A percentile compares a stretch with the other conserved stretches of the same genome.
Evolutionary conservation across 2,329 filamentous ascomycete species (phyloP).

Genomic region (Cladosporium austrohemisphaericum): DNA sequence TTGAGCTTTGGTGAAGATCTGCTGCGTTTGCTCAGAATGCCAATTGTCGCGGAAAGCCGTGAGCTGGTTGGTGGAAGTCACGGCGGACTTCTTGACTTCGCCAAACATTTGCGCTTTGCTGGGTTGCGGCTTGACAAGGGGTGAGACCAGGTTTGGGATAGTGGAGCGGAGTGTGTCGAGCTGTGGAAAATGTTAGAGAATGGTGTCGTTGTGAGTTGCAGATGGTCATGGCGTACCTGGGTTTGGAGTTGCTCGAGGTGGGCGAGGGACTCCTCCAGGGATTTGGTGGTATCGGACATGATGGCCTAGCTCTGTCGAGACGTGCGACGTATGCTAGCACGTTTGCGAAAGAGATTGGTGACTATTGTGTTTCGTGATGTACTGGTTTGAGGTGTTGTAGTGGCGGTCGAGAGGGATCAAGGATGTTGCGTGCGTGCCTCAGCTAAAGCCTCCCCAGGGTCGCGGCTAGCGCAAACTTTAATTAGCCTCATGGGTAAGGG

Average conservation of each 20-base stretch:
- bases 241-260: slow-evolving; percentile 43
- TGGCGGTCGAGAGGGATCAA: too few relatives aligned
- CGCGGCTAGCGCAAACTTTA: too few relatives aligned
- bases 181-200: slow-evolving; percentile 28
- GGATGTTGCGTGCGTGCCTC: too few relatives aligned
- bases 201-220: not conserved
- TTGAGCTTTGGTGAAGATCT: slow-evolving; percentile 33
- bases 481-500: too few relatives aligned
- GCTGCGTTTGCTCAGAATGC: slow-evolving; percentile 36
- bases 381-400: too few relatives aligned
- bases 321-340: too few relatives aligned
- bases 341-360: too few relatives aligned
- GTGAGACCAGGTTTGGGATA: slow-evolving; percentile 41
- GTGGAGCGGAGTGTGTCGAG: slow-evolving; percentile 41
- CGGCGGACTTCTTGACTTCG: slow-evolving; percentile 37
- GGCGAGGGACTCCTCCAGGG: slow-evolving; percentile 41
- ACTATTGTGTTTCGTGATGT: too few relatives aligned
- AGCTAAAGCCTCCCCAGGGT: too few relatives aligned
- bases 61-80: slow-evolving; percentile 35
- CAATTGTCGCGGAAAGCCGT: slow-evolving; percentile 37
- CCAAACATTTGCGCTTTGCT: slow-evolving; percentile 36
- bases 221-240: slow-evolving; percentile 35
- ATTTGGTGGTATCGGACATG: slow-evolving; percentile 14
- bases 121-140: slow-evolving; percentile 30
- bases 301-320: too few relatives aligned